Percentiles rank a stretch among this genome's conserved stretches.
Evolutionary conservation across 345 rosid genomes (phyloP).

Genomic region (Rubroshorea leprosula): DNA sequence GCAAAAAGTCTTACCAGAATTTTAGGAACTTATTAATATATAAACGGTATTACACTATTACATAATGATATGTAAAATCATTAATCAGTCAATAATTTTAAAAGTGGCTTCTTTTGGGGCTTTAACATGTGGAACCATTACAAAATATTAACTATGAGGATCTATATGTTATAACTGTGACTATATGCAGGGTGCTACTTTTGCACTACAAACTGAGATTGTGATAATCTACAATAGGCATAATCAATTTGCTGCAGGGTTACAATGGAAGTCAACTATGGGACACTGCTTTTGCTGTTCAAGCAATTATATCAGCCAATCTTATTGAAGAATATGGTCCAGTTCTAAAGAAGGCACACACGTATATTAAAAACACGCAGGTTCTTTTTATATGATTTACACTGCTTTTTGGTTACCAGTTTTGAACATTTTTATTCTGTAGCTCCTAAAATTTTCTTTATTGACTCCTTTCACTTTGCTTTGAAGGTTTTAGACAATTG

Average conservation of each 20-base stretch:
- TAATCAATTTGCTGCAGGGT: slow-evolving; percentile 52
- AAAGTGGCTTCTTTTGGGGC: slow-evolving; percentile 5
- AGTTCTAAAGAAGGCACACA: slow-evolving; percentile 63
- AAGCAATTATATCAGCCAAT: slow-evolving; percentile 76
- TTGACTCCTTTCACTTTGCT: slow-evolving; percentile 17
- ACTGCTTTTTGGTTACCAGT: not conserved
- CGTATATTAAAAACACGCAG: slow-evolving; percentile 67
- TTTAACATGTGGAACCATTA: not conserved
- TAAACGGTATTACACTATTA: not conserved
- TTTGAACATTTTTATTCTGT: not conserved
- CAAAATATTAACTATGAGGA: slow-evolving; percentile 1
- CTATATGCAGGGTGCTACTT: not conserved
- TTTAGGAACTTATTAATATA: not conserved
- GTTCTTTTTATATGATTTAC: slow-evolving; percentile 31
- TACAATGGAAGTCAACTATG: slow-evolving; percentile 96
- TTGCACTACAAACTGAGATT: slow-evolving; percentile 1
- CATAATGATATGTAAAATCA: too few species aligned
- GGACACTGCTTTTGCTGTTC: slow-evolving; percentile 85
- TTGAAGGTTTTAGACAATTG: slow-evolving; percentile 75
- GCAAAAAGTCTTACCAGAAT: not conserved
- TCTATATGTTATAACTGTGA: slow-evolving; percentile 4
- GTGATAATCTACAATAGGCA: slow-evolving; percentile 10
- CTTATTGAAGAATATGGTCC: slow-evolving; percentile 64
- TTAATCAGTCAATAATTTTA: not conserved
- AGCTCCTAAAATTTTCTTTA: not conserved